Percentiles rank a stretch among this genome's conserved stretches.
phyloP scores from a whole-genome alignment of 257 asterid genomes.

The Anisodus acutangulus region DNA sequence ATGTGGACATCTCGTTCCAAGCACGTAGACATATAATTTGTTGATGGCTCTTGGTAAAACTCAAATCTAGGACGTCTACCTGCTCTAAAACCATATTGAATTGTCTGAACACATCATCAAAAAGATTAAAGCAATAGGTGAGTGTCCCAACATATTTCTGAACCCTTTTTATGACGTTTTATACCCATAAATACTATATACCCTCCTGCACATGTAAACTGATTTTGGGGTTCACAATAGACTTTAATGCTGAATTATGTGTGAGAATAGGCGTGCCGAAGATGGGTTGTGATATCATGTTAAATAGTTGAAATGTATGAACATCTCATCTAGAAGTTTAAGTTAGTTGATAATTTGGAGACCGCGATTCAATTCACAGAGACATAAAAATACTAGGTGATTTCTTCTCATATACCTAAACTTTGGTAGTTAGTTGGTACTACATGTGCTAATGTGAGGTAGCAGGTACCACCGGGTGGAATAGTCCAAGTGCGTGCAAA shows the following conservation, averaged over 20 bases:
- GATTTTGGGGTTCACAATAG: not conserved
- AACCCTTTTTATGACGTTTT: not conserved
- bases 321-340: conserved; percentile 15
- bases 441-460: not conserved
- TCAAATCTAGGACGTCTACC: not conserved
- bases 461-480: not conserved
- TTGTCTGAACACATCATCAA: not conserved
- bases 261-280: not conserved
- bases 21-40: not conserved
- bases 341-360: not conserved
- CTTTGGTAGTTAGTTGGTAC: not conserved
- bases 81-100: too few species aligned
- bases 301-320: not conserved
- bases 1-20: not conserved
- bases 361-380: not conserved
- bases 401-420: conserved; percentile 3
- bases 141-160: not conserved
- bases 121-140: not conserved
- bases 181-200: not conserved
- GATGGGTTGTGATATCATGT: not conserved
- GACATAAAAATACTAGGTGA: not conserved
- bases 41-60: not conserved
- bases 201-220: not conserved
- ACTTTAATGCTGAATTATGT: not conserved
- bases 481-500: not conserved